phyloP scores from a whole-genome alignment of 768 basidiomycete genomes.

The Hypsizygus marmoreus region DNA sequence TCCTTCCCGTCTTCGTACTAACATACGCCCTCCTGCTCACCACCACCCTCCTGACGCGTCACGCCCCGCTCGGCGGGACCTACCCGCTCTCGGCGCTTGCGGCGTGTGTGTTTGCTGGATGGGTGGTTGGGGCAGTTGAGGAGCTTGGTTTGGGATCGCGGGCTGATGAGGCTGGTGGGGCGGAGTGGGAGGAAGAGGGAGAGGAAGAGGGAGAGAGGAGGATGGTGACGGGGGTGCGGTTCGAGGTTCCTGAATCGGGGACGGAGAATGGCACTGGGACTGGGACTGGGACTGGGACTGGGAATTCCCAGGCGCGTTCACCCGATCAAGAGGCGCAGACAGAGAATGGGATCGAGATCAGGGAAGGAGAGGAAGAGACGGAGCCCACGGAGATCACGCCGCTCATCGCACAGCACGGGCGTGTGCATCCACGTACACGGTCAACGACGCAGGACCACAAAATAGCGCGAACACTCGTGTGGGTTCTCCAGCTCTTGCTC shows the following conservation, averaged over 20 bases:
- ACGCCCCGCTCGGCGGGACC: slow-evolving; percentile 49
- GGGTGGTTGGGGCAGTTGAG: slow-evolving; percentile 39
- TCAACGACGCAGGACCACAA: slow-evolving; percentile 17
- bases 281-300: too few species aligned
- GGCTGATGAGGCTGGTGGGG: slow-evolving; percentile 6
- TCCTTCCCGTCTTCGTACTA: slow-evolving; percentile 54
- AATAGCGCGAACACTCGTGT: slow-evolving; percentile 45
- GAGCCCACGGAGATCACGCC: slow-evolving; percentile 61
- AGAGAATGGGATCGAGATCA: slow-evolving; percentile 13
- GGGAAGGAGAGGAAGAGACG: slow-evolving; percentile 27
- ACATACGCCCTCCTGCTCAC: slow-evolving; percentile 59
- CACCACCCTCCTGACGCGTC: slow-evolving; percentile 46
- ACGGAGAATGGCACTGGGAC: too few species aligned
- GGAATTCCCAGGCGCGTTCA: too few species aligned
- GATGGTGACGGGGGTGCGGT: slow-evolving; percentile 21
- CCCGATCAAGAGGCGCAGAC: slow-evolving; percentile 20
- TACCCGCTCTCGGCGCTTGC: slow-evolving; percentile 64
- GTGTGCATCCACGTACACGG: not conserved
- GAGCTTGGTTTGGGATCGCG: slow-evolving; percentile 12
- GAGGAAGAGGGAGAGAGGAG: slow-evolving; percentile 6
- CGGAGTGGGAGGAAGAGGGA: slow-evolving; percentile 10
- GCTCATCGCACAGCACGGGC: slow-evolving; percentile 34
- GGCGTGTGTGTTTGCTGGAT: slow-evolving; percentile 45
- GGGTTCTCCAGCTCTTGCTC: slow-evolving; percentile 61
- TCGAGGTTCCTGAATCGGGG: too few species aligned